Percentiles rank a stretch among this genome's conserved stretches.
Evolutionary conservation across 1,284 basidiomycete genomes (phyloP).

Genomic region (Afroboletus lepidellus): DNA sequence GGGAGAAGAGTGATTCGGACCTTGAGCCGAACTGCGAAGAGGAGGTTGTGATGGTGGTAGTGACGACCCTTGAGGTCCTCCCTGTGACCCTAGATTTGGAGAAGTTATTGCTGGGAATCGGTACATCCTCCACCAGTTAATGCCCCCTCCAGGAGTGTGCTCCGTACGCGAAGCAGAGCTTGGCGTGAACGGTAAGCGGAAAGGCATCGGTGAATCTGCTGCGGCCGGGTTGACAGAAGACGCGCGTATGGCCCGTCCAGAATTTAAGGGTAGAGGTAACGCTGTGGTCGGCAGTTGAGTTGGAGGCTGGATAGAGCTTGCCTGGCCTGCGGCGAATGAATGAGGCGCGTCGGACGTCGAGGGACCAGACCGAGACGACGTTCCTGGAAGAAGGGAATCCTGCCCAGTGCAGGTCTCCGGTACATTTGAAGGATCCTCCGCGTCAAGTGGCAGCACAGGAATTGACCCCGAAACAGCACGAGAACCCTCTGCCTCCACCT

Average conservation of each 20-base stretch:
- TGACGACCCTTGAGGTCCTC: slow-evolving; percentile 18
- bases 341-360: slow-evolving; percentile 8
- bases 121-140: slow-evolving; percentile 81
- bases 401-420: slow-evolving; percentile 6
- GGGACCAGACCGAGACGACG: slow-evolving; percentile 11
- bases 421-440: slow-evolving; percentile 27
- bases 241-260: slow-evolving; percentile 2
- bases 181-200: slow-evolving; percentile 28
- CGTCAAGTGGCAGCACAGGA: slow-evolving; percentile 25
- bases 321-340: slow-evolving; percentile 7
- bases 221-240: slow-evolving; percentile 9
- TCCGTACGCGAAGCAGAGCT: slow-evolving; percentile 35
- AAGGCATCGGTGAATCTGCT: slow-evolving; percentile 29
- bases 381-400: slow-evolving; percentile 19
- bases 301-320: slow-evolving; percentile 1
- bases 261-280: neutral
- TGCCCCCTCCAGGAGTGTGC: slow-evolving; percentile 43
- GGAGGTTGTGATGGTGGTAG: slow-evolving; percentile 18
- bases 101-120: slow-evolving; percentile 67
- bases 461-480: slow-evolving; percentile 11
- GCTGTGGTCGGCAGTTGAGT: slow-evolving; percentile 6
- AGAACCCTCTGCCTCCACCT: slow-evolving; percentile 19
- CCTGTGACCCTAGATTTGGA: slow-evolving; percentile 22
- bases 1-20: slow-evolving; percentile 16
- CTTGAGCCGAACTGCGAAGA: slow-evolving; percentile 19